Base-by-base conservation (phyloP, 129 eudicot species). In the Lonicera japonica region DNA sequence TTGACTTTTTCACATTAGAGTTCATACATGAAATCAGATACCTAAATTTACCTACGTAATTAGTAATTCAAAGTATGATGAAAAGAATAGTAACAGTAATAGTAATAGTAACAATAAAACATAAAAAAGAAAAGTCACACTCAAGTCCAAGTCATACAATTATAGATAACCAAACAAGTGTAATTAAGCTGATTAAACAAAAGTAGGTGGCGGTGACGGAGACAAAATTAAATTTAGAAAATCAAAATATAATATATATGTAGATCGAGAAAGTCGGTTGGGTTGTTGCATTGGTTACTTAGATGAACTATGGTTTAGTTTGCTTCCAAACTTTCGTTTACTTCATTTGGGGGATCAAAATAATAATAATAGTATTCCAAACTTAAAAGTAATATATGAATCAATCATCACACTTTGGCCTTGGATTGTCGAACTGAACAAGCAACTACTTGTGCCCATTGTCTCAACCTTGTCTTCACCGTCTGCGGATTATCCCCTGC, bases 371-470 rank as follows among this genome's bases (percentile, higher is more conserved):
- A 1, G 6, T 29, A 29, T 29, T 29, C 36, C 36, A 29, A 29
- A n/a, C n/a, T n/a, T n/a, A n/a, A n/a, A n/a, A 29, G 36, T 6
- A 29, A 29, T 29, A 29, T 1, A 29, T 29, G 36, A 29, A 29
- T 29, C 36, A 29, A 29, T 29, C 36, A 29, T 29, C 36, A 29
- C 36, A 29, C 6, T 29, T 29, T 29, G 4, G 36, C 36, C 6
- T 29, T 29, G 36, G 84, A 74, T 71, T 68, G 81, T 21, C 79
- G 75, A 54, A 84, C 86, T 23, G 83, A 76, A 77, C 86, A 84
- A 67, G 91, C 91, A 75, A 84, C 86, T 71, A 77, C 86, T 73
- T 80, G 90, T 18, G 90, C 90, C 90, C 90, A 83, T 43, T 79
- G 90, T 52, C 90, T 76, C 79, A 83, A 64, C 73, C 86, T 80